These are phyloP conservation scores for Cyclaneusma minus DNA, from an alignment of 2,329 filamentous ascomycete genomes.

Conservation along the genomic window DNA sequence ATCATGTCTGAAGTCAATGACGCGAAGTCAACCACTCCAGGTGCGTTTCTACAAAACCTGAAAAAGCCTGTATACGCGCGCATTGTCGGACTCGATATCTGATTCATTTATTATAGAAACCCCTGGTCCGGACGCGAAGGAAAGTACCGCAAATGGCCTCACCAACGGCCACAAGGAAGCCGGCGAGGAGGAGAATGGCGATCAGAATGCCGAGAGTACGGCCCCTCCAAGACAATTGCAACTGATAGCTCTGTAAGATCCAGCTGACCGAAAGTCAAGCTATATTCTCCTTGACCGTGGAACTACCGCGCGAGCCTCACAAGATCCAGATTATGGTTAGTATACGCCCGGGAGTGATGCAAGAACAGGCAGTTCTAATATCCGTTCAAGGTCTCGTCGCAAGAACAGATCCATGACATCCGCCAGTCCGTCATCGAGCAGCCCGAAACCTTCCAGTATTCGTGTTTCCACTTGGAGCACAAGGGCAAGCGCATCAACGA, in stretches of 20 bases:
- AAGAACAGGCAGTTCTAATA: too few species aligned
- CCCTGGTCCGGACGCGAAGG: slow-evolving; percentile 5
- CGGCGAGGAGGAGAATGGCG: slow-evolving; percentile 13
- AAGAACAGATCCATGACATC: slow-evolving; percentile 95
- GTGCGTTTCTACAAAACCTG: slow-evolving; percentile 9
- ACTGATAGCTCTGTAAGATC: slow-evolving; percentile 1
- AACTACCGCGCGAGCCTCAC: slow-evolving; percentile 64
- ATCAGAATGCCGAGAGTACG: slow-evolving; percentile 16
- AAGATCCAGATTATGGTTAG: slow-evolving; percentile 76
- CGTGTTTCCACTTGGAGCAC: slow-evolving; percentile 95
- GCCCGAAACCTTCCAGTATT: slow-evolving; percentile 87
- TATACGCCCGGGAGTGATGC: slow-evolving; percentile 11
- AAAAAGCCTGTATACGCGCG: neutral
- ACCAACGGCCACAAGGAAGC: slow-evolving; percentile 10
- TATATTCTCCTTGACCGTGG: slow-evolving; percentile 52
- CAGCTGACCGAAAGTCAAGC: slow-evolving; percentile 21
- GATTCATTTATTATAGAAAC: slow-evolving; percentile 6
- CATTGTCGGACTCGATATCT: neutral
- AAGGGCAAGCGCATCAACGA: slow-evolving; percentile 85
- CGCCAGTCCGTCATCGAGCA: slow-evolving; percentile 92
- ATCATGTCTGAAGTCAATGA: slow-evolving; percentile 17
- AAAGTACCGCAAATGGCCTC: slow-evolving; percentile 8
- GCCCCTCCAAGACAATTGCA: slow-evolving; percentile 1
- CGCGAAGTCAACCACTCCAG: slow-evolving; percentile 11
- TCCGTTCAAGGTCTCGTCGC: slow-evolving; percentile 55